Conservation (phyloP, 2,329 filamentous ascomycete species). For the Ophiostoma fasciatum region DNA sequence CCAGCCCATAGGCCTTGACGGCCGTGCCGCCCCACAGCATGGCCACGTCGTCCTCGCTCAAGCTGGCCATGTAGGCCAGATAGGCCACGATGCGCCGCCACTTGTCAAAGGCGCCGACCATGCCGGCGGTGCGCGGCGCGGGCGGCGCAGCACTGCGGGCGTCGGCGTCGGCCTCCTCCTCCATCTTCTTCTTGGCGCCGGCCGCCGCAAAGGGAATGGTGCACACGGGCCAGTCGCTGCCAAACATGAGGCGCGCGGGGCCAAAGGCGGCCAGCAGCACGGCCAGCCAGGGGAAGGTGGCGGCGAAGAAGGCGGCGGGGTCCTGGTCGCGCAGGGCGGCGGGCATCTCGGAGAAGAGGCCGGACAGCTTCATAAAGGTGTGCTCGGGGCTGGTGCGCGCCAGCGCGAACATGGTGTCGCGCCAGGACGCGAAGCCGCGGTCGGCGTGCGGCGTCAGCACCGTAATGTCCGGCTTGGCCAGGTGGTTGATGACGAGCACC, state of each 20-base stretch:
- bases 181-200: background rate
- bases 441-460: conserved; percentile 42
- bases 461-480: conserved; percentile 73
- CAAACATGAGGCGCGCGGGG: conserved; percentile 66
- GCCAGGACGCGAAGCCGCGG: conserved; percentile 53
- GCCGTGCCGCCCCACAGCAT: conserved; percentile 63
- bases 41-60: conserved; percentile 45
- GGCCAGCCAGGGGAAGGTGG: conserved; percentile 55
- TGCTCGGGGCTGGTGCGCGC: conserved; percentile 36
- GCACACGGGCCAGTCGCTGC: conserved; percentile 87
- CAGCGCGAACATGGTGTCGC: conserved; percentile 50
- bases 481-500: conserved; percentile 63
- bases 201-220: conserved; percentile 39
- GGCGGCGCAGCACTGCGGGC: background rate
- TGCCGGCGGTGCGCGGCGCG: conserved; percentile 21
- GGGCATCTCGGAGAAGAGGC: conserved; percentile 67
- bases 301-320: conserved; percentile 43
- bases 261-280: conserved; percentile 61
- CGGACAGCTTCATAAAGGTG: conserved; percentile 87
- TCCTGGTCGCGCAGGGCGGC: conserved; percentile 32
- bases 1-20: conserved; percentile 50
- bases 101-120: conserved; percentile 48
- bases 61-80: conserved; percentile 46
- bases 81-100: conserved; percentile 60
- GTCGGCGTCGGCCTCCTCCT: conserved; percentile 23